These are phyloP conservation scores for Tricholoma sp. DNA, from an alignment of 768 basidiomycete genomes.

Conservation along the genomic window DNA sequence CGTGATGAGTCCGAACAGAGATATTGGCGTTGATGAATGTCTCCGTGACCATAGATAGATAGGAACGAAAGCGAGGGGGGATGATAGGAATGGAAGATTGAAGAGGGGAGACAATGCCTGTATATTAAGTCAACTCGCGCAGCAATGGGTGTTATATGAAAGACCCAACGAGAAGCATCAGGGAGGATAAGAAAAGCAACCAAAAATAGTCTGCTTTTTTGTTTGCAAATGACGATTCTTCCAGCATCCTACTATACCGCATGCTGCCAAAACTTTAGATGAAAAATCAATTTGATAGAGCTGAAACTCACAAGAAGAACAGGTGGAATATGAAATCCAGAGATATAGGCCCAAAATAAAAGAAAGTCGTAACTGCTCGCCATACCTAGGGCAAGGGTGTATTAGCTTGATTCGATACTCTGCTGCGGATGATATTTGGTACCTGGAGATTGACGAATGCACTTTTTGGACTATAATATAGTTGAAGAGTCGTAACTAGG, in stretches of 20 bases:
- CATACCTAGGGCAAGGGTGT: conserved; percentile 54
- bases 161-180: conserved; percentile 76
- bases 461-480: conserved; percentile 89
- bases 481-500: conserved; percentile 82
- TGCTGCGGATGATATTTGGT: conserved; percentile 10
- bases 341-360: conserved; percentile 92
- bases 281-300: background rate
- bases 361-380: conserved; percentile 87
- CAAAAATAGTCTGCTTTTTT: conserved; percentile 92
- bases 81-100: conserved; percentile 90
- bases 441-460: conserved; percentile 82
- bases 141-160: background rate
- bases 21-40: conserved; percentile 93
- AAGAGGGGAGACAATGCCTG: conserved; percentile 82
- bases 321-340: conserved; percentile 95
- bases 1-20: conserved; percentile 90
- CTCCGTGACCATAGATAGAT: conserved; percentile 97
- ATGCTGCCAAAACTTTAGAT: conserved; percentile 51
- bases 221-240: conserved; percentile 94
- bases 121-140: conserved; percentile 1
- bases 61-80: conserved; percentile 88
- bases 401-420: background rate
- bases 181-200: conserved; percentile 79
- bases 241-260: conserved; percentile 94
- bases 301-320: conserved; percentile 89